These are phyloP conservation scores for Globisporangium carolinianum DNA, from an alignment of 352 stramenopile genomes.

Conservation along the genomic window DNA sequence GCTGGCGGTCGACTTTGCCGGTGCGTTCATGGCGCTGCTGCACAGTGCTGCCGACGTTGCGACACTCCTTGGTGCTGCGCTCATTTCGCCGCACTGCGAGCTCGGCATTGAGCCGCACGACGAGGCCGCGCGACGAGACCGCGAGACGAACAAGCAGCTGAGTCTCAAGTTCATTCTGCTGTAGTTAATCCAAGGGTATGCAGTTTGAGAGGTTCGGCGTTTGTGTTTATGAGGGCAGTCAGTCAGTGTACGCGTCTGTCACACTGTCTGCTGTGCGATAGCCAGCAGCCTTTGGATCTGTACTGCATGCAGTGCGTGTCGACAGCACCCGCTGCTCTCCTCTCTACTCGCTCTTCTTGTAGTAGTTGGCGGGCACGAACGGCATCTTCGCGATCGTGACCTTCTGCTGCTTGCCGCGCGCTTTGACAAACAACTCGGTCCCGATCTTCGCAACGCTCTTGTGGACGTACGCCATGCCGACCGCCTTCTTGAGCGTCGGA, in stretches of 20 bases:
- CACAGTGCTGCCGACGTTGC: conserved; percentile 22
- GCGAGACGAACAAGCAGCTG: conserved; percentile 46
- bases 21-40: conserved; percentile 45
- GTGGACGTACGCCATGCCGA: conserved; percentile 98
- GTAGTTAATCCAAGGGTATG: conserved; percentile 4
- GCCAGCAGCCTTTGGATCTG: too few relatives aligned
- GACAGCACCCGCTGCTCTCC: background rate
- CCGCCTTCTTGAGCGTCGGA: conserved; percentile 93
- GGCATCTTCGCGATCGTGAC: conserved; percentile 97
- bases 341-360: conserved; percentile 49
- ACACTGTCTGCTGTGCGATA: too few relatives aligned
- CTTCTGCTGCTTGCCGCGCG: conserved; percentile 93
- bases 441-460: conserved; percentile 88
- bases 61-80: conserved; percentile 28
- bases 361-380: conserved; percentile 96
- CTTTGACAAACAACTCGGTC: conserved; percentile 92
- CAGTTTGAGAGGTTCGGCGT: too few relatives aligned
- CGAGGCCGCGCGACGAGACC: conserved; percentile 20
- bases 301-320: too few relatives aligned
- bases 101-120: conserved; percentile 52
- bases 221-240: too few relatives aligned
- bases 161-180: conserved; percentile 69
- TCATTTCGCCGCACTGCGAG: conserved; percentile 51
- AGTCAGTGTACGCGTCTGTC: too few relatives aligned
- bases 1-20: conserved; percentile 44